Evolutionary conservation across 441 rosid species (phyloP).

Genomic region (Raphanus hybrid): DNA sequence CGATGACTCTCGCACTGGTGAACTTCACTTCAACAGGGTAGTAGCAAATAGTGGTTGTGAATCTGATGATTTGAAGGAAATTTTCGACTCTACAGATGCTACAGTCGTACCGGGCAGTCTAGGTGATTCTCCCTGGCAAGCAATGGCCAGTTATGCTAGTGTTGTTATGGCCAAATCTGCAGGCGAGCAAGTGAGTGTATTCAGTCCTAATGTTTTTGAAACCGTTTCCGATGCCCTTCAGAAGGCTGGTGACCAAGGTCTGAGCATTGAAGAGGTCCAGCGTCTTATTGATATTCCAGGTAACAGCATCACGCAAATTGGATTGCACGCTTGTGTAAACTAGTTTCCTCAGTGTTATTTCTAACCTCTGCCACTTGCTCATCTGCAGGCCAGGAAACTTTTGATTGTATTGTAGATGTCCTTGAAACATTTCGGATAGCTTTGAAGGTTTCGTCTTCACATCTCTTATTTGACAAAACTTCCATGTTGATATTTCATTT

Average conservation of each 20-base stretch:
- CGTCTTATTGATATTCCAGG: constrained; percentile 52
- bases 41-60: constrained; percentile 46
- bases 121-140: constrained; percentile 72
- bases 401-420: constrained; percentile 63
- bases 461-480: constrained; percentile 6
- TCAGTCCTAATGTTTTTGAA: constrained; percentile 60
- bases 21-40: constrained; percentile 36
- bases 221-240: constrained; percentile 63
- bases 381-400: constrained; percentile 57
- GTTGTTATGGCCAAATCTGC: constrained; percentile 49
- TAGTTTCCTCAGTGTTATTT: constrained; percentile 11
- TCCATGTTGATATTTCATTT: background rate
- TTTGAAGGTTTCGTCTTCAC: constrained; percentile 66
- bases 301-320: constrained; percentile 32
- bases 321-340: constrained; percentile 6
- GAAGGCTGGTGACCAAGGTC: constrained; percentile 96
- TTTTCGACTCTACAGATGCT: constrained; percentile 44
- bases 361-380: constrained; percentile 30
- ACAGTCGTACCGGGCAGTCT: constrained; percentile 50
- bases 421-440: constrained; percentile 86
- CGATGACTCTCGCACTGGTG: constrained; percentile 51
- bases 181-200: constrained; percentile 44
- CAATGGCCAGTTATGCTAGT: constrained; percentile 66
- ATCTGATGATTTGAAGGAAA: constrained; percentile 51
- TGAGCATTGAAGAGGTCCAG: constrained; percentile 70